Evolutionary conservation across 1,284 basidiomycete genomes (phyloP).

Genomic region (Xerocomus minutiporus): DNA sequence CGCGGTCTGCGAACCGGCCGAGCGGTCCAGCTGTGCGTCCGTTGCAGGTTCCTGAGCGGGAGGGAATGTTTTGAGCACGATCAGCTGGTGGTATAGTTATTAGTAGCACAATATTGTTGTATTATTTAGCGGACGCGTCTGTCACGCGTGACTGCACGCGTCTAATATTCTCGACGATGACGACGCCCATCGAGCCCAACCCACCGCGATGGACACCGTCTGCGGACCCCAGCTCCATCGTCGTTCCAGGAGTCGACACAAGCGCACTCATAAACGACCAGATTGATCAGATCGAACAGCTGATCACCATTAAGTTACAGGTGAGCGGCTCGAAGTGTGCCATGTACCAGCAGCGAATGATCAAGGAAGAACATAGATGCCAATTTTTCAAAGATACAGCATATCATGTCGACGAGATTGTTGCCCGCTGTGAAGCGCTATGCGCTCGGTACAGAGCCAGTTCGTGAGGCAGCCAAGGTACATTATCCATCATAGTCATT

Average conservation of each 20-base stretch:
- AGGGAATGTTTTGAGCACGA: slow-evolving; percentile 51
- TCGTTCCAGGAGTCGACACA: slow-evolving; percentile 73
- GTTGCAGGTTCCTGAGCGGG: slow-evolving; percentile 44
- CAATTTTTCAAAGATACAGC: slow-evolving; percentile 87
- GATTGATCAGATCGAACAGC: slow-evolving; percentile 92
- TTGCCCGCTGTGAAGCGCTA: slow-evolving; percentile 87
- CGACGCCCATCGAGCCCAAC: slow-evolving; percentile 41
- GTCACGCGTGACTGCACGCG: slow-evolving; percentile 25
- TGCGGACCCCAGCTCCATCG: slow-evolving; percentile 56
- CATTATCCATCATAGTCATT: slow-evolving; percentile 19
- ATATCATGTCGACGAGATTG: slow-evolving; percentile 77
- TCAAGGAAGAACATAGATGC: slow-evolving; percentile 80
- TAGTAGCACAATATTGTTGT: too few species aligned
- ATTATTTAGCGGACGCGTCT: slow-evolving; percentile 7
- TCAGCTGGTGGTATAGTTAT: background rate
- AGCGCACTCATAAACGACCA: slow-evolving; percentile 73
- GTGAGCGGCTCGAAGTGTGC: slow-evolving; percentile 33
- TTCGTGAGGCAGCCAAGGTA: slow-evolving; percentile 84
- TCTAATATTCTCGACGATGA: slow-evolving; percentile 17
- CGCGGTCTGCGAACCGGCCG: slow-evolving; percentile 61
- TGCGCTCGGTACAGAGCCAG: slow-evolving; percentile 80
- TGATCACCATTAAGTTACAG: slow-evolving; percentile 86
- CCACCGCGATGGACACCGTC: slow-evolving; percentile 64
- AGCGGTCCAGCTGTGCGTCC: slow-evolving; percentile 45
- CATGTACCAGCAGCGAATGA: slow-evolving; percentile 11